Conservation (phyloP, 257 asterid genomes). For the Thymus quinquecostatus region DNA sequence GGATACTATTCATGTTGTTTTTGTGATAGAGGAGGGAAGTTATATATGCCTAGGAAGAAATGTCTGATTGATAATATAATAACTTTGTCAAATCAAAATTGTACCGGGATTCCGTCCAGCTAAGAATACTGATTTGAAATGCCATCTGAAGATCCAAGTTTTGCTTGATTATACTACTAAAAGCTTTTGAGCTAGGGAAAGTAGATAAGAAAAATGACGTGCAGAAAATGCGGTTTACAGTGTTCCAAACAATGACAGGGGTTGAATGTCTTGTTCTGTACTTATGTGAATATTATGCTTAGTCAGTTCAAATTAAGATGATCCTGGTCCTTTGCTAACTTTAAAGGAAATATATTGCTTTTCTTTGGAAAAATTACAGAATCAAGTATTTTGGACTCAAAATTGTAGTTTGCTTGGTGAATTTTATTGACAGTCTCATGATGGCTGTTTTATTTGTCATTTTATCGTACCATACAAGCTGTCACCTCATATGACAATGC, state of each 20-base stretch:
- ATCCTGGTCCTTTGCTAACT: background rate
- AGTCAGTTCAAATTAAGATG: background rate
- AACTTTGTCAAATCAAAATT: background rate
- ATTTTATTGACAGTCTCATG: background rate
- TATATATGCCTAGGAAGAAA: background rate
- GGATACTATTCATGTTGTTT: no score
- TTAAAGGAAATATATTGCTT: background rate
- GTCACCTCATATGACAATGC: constrained; percentile 6
- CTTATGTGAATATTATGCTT: constrained; percentile 12
- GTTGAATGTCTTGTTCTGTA: background rate
- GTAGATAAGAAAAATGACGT: background rate
- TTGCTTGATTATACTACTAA: no score
- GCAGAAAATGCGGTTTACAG: background rate
- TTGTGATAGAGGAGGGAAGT: no score
- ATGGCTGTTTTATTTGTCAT: constrained; percentile 13
- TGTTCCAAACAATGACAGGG: constrained; percentile 1
- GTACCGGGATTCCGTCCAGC: no score
- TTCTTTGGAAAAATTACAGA: constrained; percentile 1
- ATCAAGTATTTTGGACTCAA: background rate
- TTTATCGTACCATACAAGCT: background rate
- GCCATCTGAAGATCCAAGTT: no score
- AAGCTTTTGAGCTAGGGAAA: background rate
- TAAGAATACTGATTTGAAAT: no score
- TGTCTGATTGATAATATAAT: constrained; percentile 1
- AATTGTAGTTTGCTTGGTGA: background rate